A percentile compares a stretch with the other conserved stretches of the same genome.
Conservation (phyloP, 1,139 yeast genomes). For the Suhomyces bokatorum region DNA sequence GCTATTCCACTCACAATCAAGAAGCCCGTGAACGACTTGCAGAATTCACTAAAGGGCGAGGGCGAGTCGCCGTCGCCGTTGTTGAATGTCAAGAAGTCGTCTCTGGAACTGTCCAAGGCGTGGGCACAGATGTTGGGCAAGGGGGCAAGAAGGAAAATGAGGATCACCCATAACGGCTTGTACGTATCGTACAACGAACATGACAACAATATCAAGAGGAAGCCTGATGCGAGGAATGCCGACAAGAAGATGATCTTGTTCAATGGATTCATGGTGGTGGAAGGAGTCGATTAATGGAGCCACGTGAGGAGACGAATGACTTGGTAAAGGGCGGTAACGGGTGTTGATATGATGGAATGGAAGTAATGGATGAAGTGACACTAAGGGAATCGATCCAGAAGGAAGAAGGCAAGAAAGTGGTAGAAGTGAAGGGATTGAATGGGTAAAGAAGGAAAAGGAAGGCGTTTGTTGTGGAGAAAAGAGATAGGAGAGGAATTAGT, state of each 20-base stretch:
- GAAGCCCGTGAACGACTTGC: slow-evolving; percentile 63
- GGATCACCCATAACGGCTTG: slow-evolving; percentile 68
- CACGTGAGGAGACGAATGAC: not conserved
- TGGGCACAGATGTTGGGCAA: slow-evolving; percentile 58
- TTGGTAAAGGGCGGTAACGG: too few species aligned
- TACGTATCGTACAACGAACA: slow-evolving; percentile 75
- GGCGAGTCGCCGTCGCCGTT: slow-evolving; percentile 43
- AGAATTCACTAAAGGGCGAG: slow-evolving; percentile 56
- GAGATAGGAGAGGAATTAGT: not conserved
- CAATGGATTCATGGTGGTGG: slow-evolving; percentile 47
- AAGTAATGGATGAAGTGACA: too few species aligned
- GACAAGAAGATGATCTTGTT: slow-evolving; percentile 71
- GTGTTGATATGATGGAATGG: too few species aligned
- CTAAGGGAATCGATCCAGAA: too few species aligned
- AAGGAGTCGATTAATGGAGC: not conserved
- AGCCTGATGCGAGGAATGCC: slow-evolving; percentile 71
- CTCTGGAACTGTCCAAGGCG: slow-evolving; percentile 44
- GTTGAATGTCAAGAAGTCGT: slow-evolving; percentile 67
- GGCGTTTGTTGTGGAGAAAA: not conserved
- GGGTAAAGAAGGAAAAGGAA: too few species aligned
- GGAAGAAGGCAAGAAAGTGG: too few species aligned
- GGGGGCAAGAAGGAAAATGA: slow-evolving; percentile 68
- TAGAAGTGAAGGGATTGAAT: not conserved
- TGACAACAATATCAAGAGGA: slow-evolving; percentile 66
- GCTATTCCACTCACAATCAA: slow-evolving; percentile 69